Base-by-base conservation (phyloP, 768 basidiomycete genomes). In the Trametes gibbosa region DNA sequence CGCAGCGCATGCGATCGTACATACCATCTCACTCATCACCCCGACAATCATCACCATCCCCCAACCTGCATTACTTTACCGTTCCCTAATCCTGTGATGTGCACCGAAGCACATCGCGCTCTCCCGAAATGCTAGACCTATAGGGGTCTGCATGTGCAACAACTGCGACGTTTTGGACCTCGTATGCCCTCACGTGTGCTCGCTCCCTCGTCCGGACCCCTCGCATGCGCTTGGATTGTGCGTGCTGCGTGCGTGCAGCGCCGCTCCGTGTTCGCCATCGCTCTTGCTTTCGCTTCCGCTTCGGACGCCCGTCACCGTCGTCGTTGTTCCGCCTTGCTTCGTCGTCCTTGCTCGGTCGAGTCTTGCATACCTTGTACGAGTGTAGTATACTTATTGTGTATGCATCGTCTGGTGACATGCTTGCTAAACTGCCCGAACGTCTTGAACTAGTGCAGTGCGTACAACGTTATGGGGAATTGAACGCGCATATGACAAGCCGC, bases 291-390 rank as follows among this genome's bases (percentile, higher is more conserved):
- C 46, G 29, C n/a, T 39, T n/a, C 7, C 53, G 34, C 35, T 5
- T 39, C 25, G 16, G 39, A 29, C 51, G 37, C 39, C 29, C 48
- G 29, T 32, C 29, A 10, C 10, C 29, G 29, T 32, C 29, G 29
- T 32, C 29, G 29, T 32, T 32, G 5, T 4, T 32, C 29, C 29
- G 29, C 29, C 29, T 10, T 14, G 21, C 14, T 40, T 39, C 27
- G 42, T 16, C 13, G 29, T 32, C 29, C 24, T 35, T 19, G 32
- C 12, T 49, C 17, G 55, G 25, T 41, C 27, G 47, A 56, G 29
- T 58, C 25, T 58, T 58, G 57, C 49, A 58, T 58, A 51, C 50
- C 42, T 27, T 51, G 57, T 58, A 58, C 29, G 50, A 37, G 43
- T 58, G 57, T 58, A 58, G 41, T 51, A 51, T 50, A 58, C 32